Base-by-base conservation (phyloP, 106 monocot species). In the Gastrodia elata region DNA sequence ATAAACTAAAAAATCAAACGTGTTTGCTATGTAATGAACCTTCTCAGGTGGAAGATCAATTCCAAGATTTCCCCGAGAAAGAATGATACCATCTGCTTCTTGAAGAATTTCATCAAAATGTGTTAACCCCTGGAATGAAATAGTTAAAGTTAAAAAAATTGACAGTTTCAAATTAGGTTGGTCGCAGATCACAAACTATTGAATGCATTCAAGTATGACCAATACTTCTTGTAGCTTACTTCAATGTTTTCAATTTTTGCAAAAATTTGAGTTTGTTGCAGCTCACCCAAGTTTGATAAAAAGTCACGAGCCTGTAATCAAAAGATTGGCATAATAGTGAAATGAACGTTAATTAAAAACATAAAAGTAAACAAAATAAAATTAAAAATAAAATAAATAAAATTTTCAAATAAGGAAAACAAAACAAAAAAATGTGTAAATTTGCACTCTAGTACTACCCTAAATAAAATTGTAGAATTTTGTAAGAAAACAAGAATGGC, bases 11-110 rank as follows among this genome's bases (percentile, higher is more conserved):
- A n/a, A 44, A n/a, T 13, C 57, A 26, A 49, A 25, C 20, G 36
- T 5, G 20, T 25, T n/a, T 52, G 61, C 11, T 61, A 61, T 32
- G 49, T 40, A 15, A 18, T 9, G 34, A 40, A 97, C 96, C 88
- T 97, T 97, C 73, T 97, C 96, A 58, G 92, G 90, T 71, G 96
- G 96, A 27, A 97, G 90, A 84, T 97, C 96, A 58, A 97, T 88
- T 70, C 96, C 96, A 18, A 97, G 72, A 76, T 92, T 97, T 30
- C 96, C 96, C 74, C 92, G 86, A 43, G 96, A 92, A 75, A 97
- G 90, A 73, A 97, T 90, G 44, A 97, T 93, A 46, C 96, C 96
- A 88, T 97, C 92, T 36, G 92, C 90, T 83, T 85, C 93, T 81
- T 81, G 85, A 39, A 98, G 87, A 72, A 98, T 98, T 68, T 93